Base-by-base conservation (phyloP, 306 rosid species). In the Potentilla sterilis region DNA sequence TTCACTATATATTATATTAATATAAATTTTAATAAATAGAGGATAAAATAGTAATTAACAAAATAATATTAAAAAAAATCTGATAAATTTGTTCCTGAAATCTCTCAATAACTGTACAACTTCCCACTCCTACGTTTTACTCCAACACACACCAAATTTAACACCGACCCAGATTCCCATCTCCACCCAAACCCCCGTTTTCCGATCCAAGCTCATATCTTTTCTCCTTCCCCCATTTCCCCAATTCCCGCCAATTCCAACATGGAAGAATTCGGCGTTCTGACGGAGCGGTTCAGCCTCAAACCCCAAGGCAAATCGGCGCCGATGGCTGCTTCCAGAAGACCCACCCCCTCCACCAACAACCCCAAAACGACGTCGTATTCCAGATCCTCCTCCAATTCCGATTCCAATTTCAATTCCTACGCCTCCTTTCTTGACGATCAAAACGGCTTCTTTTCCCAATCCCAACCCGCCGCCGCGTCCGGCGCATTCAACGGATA, bases 201-300 rank as follows among this genome's bases (percentile, higher is more conserved):
- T 19, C 7, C 34, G 2, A 21, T 37, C 52, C 19, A 28, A 42
- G 6, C 72, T 66, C 54, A 0, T 19, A 62, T 34, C 9, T 51
- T 59, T 54, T 43, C 61, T 35, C 18, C 10, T 18, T 38, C 24
- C 3, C 8, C 37, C 76, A 37, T 3, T 9, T 3, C 37, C 69
- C 62, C 28, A 19, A 63, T 82, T 64, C 75, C 74, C 78, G 68
- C 81, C 75, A 64, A 61, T 65, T 32, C 18, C 28, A 40, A 69
- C 35, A 95, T 95, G 99, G 99, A 95, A 81, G 90, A 95, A 74
- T 95, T 95, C 42, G 97, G 96, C 9, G 97, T 95, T 38, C 82
- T 95, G 28, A 95, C 99, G 4, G 88, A 90, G 78, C 74, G 86
- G 52, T 89, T 47, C 64, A 97, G 59, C 79, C 47, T 76, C 37